Evolutionary conservation across 176 grass and related monocot species (phyloP), one percentile per base, ranked within the genome.

Genomic region (Phragmites australis): DNA sequence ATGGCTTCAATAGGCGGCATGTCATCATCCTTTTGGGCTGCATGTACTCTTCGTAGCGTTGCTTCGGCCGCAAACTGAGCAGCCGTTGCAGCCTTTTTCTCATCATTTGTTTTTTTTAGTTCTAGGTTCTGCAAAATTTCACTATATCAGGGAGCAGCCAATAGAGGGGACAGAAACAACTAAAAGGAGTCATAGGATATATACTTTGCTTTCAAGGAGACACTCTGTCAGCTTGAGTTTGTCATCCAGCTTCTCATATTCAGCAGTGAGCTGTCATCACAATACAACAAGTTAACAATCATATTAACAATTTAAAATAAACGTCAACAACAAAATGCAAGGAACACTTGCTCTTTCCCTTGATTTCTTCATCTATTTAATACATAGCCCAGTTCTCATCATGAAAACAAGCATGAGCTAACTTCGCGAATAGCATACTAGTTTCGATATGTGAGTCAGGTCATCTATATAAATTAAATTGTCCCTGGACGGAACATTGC

Each of bases 31-130:
- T 93, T 98, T 87, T 98, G 92, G 63, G 90, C 90, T 58, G 90
- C 88, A 89, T 98, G 92, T 32, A 98, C 95, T 77, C 95, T 94
- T 84, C 95, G 78, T 32, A 98, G 83, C 41, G 92, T 98, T 64
- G 95, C 92, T 74, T 98, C 95, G 12, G 95, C 95, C 11, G 95
- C 95, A 84, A 94, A 98, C 75, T 98, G 95, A 34, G 95, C 95
- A 63, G 86, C 95, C 86, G 93, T 65, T 12, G 95, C 89, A 31
- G 95, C 74, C 74, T 93, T 98, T 83, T 93, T 98, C 65, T 98
- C 95, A 87, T 98, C 92, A 81, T 98, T 93, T 76, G 91, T 86
- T 75, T 89, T 98, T 77, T 94, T 98, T 50, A 98, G 89, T 87
- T 98, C 95, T 59, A 98, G 80, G 89, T 98, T 98, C 95, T 98